These are phyloP conservation scores for Paecilomyces sp. DNA, from an alignment of 2,329 filamentous ascomycete species.

Conservation along the genomic window DNA sequence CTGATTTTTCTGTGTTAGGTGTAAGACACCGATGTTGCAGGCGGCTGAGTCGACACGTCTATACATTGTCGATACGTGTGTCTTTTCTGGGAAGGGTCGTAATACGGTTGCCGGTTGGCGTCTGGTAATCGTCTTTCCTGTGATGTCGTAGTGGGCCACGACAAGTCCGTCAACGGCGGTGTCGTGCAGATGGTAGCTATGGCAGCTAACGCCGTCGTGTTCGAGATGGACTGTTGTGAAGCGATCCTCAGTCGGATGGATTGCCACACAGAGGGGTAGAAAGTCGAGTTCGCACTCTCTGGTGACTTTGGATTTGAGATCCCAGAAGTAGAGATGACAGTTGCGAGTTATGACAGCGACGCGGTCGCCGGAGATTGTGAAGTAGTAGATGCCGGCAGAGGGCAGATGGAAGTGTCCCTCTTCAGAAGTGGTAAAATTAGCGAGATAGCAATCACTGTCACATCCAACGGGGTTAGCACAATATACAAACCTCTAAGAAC, in stretches of 20 bases:
- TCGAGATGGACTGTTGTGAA: not conserved
- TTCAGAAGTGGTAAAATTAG: constrained; percentile 16
- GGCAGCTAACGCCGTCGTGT: not conserved
- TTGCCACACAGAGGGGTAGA: not conserved
- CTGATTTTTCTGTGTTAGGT: constrained; percentile 16
- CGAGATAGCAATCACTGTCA: constrained; percentile 23
- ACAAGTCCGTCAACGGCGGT: not conserved
- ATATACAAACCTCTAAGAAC: not conserved
- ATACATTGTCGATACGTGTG: not conserved
- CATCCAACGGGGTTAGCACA: not conserved
- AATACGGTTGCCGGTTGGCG: not conserved
- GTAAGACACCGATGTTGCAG: constrained; percentile 10
- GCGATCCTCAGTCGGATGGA: not conserved
- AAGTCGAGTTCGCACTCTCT: not conserved
- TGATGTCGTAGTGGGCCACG: not conserved
- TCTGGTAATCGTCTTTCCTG: not conserved
- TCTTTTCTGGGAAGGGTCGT: not conserved
- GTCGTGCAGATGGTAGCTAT: not conserved
- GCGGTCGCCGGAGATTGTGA: constrained; percentile 13
- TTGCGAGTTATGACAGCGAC: constrained; percentile 4
- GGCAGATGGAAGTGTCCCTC: constrained; percentile 20
- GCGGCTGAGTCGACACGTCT: not conserved
- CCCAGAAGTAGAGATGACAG: not conserved
- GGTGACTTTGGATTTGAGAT: not conserved
- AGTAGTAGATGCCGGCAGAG: constrained; percentile 8